Percentiles rank a stretch among this genome's conserved stretches.
Conservation (phyloP, 345 rosid genomes). For the Anastatica hierochuntica region DNA sequence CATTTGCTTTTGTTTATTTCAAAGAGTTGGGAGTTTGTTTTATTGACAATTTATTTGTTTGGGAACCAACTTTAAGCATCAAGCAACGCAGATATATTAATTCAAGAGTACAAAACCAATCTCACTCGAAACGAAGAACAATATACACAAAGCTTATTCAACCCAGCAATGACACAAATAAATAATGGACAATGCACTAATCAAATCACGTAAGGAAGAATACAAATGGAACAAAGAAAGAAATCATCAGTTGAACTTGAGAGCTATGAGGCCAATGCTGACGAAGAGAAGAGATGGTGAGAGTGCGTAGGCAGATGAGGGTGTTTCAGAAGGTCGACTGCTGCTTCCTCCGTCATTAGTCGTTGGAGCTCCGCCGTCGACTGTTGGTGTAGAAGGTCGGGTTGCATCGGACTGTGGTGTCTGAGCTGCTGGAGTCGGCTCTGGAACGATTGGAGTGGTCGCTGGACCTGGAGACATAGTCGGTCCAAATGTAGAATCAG, state of each 20-base stretch:
- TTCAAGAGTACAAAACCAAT: neutral
- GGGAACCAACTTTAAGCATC: neutral
- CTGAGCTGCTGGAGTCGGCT: slow-evolving; percentile 40
- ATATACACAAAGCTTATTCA: slow-evolving; percentile 8
- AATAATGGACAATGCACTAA: neutral
- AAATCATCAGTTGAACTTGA: slow-evolving; percentile 29
- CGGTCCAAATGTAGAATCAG: slow-evolving; percentile 39
- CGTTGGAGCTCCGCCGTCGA: slow-evolving; percentile 29
- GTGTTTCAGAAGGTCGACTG: slow-evolving; percentile 39
- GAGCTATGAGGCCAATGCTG: slow-evolving; percentile 31
- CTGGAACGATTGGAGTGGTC: slow-evolving; percentile 44
- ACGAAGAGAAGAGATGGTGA: slow-evolving; percentile 44
- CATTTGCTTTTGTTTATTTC: neutral
- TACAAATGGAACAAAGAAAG: neutral
- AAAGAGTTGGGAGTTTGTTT: neutral
- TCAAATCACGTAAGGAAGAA: neutral
- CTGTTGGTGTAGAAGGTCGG: slow-evolving; percentile 43
- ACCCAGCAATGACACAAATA: slow-evolving; percentile 3
- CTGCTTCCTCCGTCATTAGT: slow-evolving; percentile 36
- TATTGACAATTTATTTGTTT: neutral
- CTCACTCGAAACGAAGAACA: slow-evolving; percentile 12
- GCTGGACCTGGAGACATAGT: slow-evolving; percentile 43
- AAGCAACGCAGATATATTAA: neutral
- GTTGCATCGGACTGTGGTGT: slow-evolving; percentile 49
- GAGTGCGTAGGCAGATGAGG: slow-evolving; percentile 38